Evolutionary conservation across 108 stramenopile species (phyloP).

Genomic region (Cyclostephanos invisitatus): DNA sequence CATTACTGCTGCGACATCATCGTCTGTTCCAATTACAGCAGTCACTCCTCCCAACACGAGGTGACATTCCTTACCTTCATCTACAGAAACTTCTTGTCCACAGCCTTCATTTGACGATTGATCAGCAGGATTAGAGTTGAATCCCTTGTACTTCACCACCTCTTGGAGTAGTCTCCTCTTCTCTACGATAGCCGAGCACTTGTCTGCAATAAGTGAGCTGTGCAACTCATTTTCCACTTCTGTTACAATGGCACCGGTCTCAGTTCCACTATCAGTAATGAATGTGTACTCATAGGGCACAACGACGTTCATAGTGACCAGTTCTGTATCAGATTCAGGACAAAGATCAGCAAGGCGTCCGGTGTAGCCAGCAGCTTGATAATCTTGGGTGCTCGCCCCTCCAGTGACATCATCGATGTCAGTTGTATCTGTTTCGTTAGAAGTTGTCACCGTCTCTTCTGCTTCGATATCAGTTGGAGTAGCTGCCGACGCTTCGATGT

Average conservation of each 20-base stretch:
- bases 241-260: background rate
- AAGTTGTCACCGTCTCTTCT: background rate
- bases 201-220: conserved; percentile 6
- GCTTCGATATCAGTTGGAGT: background rate
- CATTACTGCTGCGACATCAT: conserved; percentile 3
- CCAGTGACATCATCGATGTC: background rate
- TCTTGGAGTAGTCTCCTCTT: conserved; percentile 5
- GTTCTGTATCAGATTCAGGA: background rate
- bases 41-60: conserved; percentile 27
- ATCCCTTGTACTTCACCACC: conserved; percentile 19
- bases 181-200: conserved; percentile 3
- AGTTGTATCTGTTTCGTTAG: background rate
- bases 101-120: conserved; percentile 17
- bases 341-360: background rate
- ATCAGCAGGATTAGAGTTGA: conserved; percentile 42
- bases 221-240: conserved; percentile 25
- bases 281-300: conserved; percentile 3
- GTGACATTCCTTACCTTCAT: conserved; percentile 15
- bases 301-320: background rate
- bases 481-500: background rate
- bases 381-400: background rate
- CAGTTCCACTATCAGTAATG: background rate
- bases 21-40: conserved; percentile 8
- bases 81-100: background rate
- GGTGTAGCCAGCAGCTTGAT: background rate